Evolutionary conservation across 2,329 filamentous ascomycete genomes (phyloP), one percentile per base, ranked within the genome.

Genomic region (Aspergillus thermomutatus): DNA sequence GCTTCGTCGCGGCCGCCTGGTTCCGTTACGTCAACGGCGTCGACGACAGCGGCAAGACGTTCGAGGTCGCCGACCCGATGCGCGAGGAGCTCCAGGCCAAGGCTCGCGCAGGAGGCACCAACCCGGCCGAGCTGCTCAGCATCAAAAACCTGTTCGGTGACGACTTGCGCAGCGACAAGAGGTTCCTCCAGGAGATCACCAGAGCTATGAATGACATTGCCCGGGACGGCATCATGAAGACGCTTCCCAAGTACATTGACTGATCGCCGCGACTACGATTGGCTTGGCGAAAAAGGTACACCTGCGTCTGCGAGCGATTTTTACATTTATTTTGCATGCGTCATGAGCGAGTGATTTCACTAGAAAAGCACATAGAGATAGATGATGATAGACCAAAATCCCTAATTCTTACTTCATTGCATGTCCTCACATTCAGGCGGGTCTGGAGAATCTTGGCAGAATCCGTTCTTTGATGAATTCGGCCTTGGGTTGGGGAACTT

Each of bases 11-110:
- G 0, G 80, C 72, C 40, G 75, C 74, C 14, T 83, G 80, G 80
- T 83, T 82, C 75, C 72, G 66, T 45, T 82, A 82, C 69, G 57
- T 83, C 55, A 75, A 77, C 50, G 80, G 80, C n/a, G 69, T 80
- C 10, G 77, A 82, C 58, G 80, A 83, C 65, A 70, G 68, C 49
- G 80, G 80, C 63, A 72, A 77, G 53, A 46, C 63, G 2, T 73
- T 74, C 57, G 21, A 56, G 1, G 63, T 74, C n/a, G 78, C 80
- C 34, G 80, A 83, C 63, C 79, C 80, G 3, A 77, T 82, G 78
- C 72, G 69, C 19, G 77, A 79, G 49, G 70, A 79, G 62, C 75
- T 83, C 4, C 75, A 80, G 67, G 71, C 74, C 49, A 72, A 76
- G 64, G 80, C 80, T 27, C 69, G 67, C 57, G 72, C 69, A 0